phyloP scores from a whole-genome alignment of 2,329 filamentous ascomycete genomes.

The Cladosporium austrohemisphaericum region DNA sequence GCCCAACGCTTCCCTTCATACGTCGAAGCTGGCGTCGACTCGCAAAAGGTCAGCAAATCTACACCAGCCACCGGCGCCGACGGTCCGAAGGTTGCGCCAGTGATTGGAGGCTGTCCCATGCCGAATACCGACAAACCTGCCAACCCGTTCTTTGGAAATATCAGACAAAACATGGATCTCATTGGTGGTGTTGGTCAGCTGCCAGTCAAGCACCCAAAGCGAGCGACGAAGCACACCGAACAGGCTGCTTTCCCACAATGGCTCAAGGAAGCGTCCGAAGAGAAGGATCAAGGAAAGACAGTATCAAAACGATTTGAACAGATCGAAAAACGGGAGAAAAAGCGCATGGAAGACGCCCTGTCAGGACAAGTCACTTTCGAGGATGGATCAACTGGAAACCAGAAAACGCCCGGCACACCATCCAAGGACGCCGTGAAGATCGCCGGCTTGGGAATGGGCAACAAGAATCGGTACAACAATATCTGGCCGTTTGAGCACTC shows the following conservation, averaged over 20 bases:
- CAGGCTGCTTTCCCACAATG: slow-evolving; percentile 64
- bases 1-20: slow-evolving; percentile 61
- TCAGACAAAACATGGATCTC: slow-evolving; percentile 93
- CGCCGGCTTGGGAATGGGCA: slow-evolving; percentile 89
- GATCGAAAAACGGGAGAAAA: slow-evolving; percentile 81
- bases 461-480: slow-evolving; percentile 96
- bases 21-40: slow-evolving; percentile 49
- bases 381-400: slow-evolving; percentile 37
- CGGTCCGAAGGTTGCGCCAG: slow-evolving; percentile 61
- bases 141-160: slow-evolving; percentile 94
- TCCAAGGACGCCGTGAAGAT: slow-evolving; percentile 58
- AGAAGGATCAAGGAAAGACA: slow-evolving; percentile 68
- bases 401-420: not conserved
- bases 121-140: slow-evolving; percentile 64
- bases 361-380: slow-evolving; percentile 58
- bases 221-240: slow-evolving; percentile 46
- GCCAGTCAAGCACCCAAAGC: slow-evolving; percentile 55
- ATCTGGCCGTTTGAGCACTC: slow-evolving; percentile 96
- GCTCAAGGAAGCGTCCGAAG: slow-evolving; percentile 66
- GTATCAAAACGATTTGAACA: slow-evolving; percentile 79
- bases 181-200: slow-evolving; percentile 88
- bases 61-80: slow-evolving; percentile 43
- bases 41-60: slow-evolving; percentile 7
- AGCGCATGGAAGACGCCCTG: slow-evolving; percentile 84
- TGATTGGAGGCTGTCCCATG: slow-evolving; percentile 85